Base-by-base conservation (phyloP, 495 filamentous ascomycete genomes). In the Podospora pseudopauciseta region DNA sequence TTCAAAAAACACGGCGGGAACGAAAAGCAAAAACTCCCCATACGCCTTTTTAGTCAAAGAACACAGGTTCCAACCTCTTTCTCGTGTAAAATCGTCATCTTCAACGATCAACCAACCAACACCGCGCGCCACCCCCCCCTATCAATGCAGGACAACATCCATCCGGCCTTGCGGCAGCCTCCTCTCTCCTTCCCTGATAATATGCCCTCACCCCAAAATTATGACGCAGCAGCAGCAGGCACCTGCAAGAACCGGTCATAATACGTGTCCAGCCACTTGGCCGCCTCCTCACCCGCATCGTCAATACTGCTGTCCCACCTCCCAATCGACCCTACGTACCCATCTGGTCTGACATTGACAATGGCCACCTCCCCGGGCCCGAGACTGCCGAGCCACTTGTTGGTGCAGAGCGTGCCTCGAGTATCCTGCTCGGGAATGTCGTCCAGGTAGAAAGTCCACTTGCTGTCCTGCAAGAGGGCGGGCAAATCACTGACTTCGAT, bases 381-480 rank as follows among this genome's bases (percentile, higher is more conserved):
- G 20, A 90, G 66, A 23, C 77, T 79, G n/a, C 86, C 88, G 30
- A 88, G 78, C 89, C 88, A 92, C 73, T 86, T 89, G 59, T 81
- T 79, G 19, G 84, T 86, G 68, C 86, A 88, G 9, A 79, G 80
- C 57, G 80, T 73, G 56, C 82, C 77, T 7, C 81, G 78, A 5
- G 79, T 81, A 65, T 85, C 86, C 56, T 83, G 72, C 71, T 80
- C 76, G 34, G 81, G 80, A 49, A 80, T 72, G 73, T 89, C 78
- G 68, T 91, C 90, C 0, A 89, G 78, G 73, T 92, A 91, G 28
- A 91, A 82, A 0, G 86, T 88, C 88, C 89, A 91, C n/a, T 84
- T 80, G 73, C 86, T 88, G 30, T 83, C 77, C 67, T 85, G 82
- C 58, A 91, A 73, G 15, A 85, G 67, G 0, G 75, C 64, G 11